Conservation (phyloP, 441 rosid genomes). For the Adansonia gregorii region DNA sequence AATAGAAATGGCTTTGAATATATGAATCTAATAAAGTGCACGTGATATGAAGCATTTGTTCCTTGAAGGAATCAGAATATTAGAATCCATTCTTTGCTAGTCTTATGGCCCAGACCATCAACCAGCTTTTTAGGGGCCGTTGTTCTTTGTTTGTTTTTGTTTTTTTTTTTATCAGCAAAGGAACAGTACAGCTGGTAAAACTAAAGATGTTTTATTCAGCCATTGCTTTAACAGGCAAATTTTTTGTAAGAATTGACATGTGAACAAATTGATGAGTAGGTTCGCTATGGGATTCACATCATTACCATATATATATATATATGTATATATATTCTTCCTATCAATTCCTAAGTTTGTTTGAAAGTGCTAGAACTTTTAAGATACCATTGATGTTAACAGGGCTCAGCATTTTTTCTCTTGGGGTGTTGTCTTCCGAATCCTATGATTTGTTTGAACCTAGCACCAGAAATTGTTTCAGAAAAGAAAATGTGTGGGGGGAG, state of each 20-base stretch:
- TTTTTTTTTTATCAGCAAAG: neutral
- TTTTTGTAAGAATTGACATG: neutral
- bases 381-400: neutral
- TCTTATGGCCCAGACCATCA: neutral
- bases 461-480: neutral
- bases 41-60: slow-evolving; percentile 24
- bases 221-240: slow-evolving; percentile 1
- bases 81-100: slow-evolving; percentile 9
- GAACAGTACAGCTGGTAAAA: slow-evolving; percentile 22
- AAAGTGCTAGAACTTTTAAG: slow-evolving; percentile 7
- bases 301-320: neutral
- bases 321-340: neutral
- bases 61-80: slow-evolving; percentile 16
- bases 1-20: slow-evolving; percentile 19
- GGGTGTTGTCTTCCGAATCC: neutral
- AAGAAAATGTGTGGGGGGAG: too few relatives aligned
- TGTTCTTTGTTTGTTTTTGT: neutral
- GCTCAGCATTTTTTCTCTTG: neutral
- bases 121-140: neutral
- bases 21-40: slow-evolving; percentile 21
- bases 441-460: neutral
- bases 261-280: neutral
- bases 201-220: slow-evolving; percentile 12
- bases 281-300: slow-evolving; percentile 1
- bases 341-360: neutral